Evolutionary conservation across 345 rosid genomes (phyloP).

Genomic region (Iberis pinnata): DNA sequence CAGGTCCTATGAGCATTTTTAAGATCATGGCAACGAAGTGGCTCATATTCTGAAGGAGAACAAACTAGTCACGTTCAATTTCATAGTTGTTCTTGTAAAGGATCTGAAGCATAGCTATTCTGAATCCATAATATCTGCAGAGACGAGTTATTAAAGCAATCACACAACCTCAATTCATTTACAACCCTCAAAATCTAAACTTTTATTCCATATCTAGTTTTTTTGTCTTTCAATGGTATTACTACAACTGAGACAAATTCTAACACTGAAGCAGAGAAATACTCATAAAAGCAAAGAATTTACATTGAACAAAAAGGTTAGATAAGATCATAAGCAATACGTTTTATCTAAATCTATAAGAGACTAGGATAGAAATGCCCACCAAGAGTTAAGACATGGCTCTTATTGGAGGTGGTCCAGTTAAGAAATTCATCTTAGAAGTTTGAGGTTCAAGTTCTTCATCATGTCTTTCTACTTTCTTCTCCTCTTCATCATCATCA

Average conservation of each 20-base stretch:
- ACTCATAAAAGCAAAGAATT: slow-evolving; percentile 2
- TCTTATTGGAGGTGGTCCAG: slow-evolving; percentile 41
- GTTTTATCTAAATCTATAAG: slow-evolving; percentile 29
- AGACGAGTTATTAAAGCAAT: too few species aligned
- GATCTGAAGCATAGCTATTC: too few species aligned
- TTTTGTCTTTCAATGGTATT: slow-evolving; percentile 31
- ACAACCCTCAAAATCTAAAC: slow-evolving; percentile 19
- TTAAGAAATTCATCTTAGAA: slow-evolving; percentile 27
- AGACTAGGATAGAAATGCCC: slow-evolving; percentile 12
- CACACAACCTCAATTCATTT: background rate
- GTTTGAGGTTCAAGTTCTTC: slow-evolving; percentile 17
- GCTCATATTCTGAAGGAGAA: too few species aligned
- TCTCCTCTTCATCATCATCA: slow-evolving; percentile 28
- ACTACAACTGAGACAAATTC: slow-evolving; percentile 18
- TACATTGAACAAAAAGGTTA: slow-evolving; percentile 19
- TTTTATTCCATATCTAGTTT: slow-evolving; percentile 31
- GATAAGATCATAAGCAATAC: slow-evolving; percentile 23
- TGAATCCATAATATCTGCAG: too few species aligned
- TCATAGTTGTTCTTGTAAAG: too few species aligned
- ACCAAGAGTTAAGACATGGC: slow-evolving; percentile 46
- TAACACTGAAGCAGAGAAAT: slow-evolving; percentile 1
- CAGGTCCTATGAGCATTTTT: too few species aligned
- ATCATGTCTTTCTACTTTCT: slow-evolving; percentile 21
- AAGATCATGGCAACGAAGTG: too few species aligned
- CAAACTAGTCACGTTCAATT: too few species aligned